These are phyloP conservation scores for Irpex sp. DNA, from an alignment of 1,284 basidiomycete genomes.

Conservation along the genomic window DNA sequence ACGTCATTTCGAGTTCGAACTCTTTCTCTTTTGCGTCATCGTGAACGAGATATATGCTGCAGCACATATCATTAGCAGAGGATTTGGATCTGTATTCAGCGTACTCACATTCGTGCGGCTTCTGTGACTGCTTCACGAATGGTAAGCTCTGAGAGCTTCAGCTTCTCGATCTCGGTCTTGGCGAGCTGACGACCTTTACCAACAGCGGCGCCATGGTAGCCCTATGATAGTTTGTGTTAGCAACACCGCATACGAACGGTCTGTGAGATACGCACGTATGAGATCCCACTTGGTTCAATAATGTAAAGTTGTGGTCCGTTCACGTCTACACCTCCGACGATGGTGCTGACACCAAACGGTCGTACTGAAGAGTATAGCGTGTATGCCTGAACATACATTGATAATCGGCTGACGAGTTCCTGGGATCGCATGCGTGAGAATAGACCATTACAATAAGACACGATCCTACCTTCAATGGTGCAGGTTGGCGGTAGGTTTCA, in stretches of 20 bases:
- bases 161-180: constrained; percentile 98
- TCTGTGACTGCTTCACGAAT: constrained; percentile 90
- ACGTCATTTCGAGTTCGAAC: constrained; percentile 98
- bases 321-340: constrained; percentile 92
- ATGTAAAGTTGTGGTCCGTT: constrained; percentile 91
- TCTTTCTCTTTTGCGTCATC: constrained; percentile 98
- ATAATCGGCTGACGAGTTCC: constrained; percentile 88
- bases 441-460: neutral
- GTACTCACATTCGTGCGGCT: constrained; percentile 92
- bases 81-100: neutral
- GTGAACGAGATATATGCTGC: constrained; percentile 95
- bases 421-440: constrained; percentile 41
- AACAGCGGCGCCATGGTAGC: constrained; percentile 93
- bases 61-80: constrained; percentile 6
- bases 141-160: constrained; percentile 85
- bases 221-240: constrained; percentile 51
- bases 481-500: constrained; percentile 80
- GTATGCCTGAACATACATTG: constrained; percentile 93
- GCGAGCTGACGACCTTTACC: constrained; percentile 98
- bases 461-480: constrained; percentile 81
- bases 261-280: constrained; percentile 67
- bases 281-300: constrained; percentile 95
- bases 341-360: constrained; percentile 95
- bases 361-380: constrained; percentile 98
- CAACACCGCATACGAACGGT: neutral